These are phyloP conservation scores for Acacia acuminata DNA, from an alignment of 306 rosid species.

Conservation along the genomic window DNA sequence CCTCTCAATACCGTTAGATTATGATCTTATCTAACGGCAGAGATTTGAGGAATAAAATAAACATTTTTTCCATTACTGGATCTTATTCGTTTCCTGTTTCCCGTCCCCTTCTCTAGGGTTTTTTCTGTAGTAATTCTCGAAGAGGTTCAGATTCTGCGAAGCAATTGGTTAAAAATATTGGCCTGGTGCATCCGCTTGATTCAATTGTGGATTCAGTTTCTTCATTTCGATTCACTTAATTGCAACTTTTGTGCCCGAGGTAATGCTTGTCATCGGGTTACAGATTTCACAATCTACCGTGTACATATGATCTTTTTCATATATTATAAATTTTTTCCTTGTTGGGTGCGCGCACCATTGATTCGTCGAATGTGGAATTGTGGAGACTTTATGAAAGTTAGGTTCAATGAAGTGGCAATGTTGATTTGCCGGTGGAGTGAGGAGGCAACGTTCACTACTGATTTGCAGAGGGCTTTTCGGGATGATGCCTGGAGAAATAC, in stretches of 20 bases:
- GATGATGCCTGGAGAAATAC: too few relatives aligned
- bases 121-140: slow-evolving; percentile 2
- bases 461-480: too few relatives aligned
- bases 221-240: slow-evolving; percentile 23
- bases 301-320: not conserved
- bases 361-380: slow-evolving; percentile 27
- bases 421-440: too few relatives aligned
- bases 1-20: too few relatives aligned
- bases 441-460: too few relatives aligned
- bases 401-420: slow-evolving; percentile 82
- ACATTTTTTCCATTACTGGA: not conserved
- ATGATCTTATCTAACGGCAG: too few relatives aligned
- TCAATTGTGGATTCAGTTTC: slow-evolving; percentile 38
- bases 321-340: not conserved
- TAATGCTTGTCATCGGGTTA: slow-evolving; percentile 21
- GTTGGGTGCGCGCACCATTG: not conserved
- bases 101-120: not conserved
- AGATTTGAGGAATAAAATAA: too few relatives aligned
- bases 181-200: slow-evolving; percentile 9
- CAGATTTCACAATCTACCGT: slow-evolving; percentile 32
- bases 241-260: slow-evolving; percentile 27
- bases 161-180: slow-evolving; percentile 6
- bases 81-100: slow-evolving; percentile 17
- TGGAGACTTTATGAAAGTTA: slow-evolving; percentile 33
- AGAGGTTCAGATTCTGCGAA: slow-evolving; percentile 27